Evolutionary conservation across 345 rosid genomes (phyloP), one percentile per base, ranked within the genome.

Genomic region (Triadica sebifera): DNA sequence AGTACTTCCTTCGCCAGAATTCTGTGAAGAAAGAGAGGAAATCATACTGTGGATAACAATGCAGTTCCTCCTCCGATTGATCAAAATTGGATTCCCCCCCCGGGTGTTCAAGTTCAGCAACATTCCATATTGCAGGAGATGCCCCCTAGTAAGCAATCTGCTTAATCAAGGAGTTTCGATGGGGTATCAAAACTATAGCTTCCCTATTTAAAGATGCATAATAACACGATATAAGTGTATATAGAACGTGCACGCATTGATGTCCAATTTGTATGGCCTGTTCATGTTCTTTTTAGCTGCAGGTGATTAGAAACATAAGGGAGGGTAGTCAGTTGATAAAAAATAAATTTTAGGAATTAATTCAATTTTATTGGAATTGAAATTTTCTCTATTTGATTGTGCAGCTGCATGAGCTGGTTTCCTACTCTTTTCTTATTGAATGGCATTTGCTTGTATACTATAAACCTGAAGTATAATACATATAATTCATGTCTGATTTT

Each of bases 21-120:
- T 75, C 87, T 1, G 89, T 70, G 51, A 89, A 88, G 84, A 91
- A 88, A 56, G 96, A 93, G 82, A 83, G 96, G 84, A 93, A 91
- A 93, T 91, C 6, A 76, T 7, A 39, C 74, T 0, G 79, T 76
- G 20, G 70, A 70, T 25, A 16, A 22, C 52, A 55, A 34, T 69
- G 47, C 77, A 0, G 71, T 72, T 46, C 63, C 79, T 2, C 22
- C 43, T 12, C 81, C 77, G 47, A 70, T 47, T 13, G 78, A 66
- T 10, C 79, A 76, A 49, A 79, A 76, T 45, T 80, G 81, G 89
- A 73, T 68, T 56, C 55, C 85, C 17, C 64, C 53, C 0, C 63
- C 72, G 2, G 68, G 49, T 0, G 74, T n/a, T 65, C 11, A 45
- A 11, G 78, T 61, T 76, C 76, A 83, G 43, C 86, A 79, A 67